Evolutionary conservation across 495 filamentous ascomycete species (phyloP).

Genomic region (Aspergillus olivimuriae): DNA sequence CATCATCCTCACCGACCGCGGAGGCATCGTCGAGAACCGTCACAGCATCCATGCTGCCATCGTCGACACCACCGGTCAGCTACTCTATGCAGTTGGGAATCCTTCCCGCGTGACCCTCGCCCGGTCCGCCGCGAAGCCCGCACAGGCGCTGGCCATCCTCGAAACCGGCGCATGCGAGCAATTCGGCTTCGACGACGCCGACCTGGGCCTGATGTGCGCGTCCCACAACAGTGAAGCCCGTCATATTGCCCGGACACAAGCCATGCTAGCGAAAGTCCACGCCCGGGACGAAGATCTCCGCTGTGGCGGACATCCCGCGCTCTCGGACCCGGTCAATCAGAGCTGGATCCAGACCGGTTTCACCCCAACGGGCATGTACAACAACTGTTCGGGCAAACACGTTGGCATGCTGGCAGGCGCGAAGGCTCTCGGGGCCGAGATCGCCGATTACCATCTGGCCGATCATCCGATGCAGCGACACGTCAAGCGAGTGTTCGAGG

Average conservation of each 20-base stretch:
- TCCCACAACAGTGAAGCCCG: conserved; percentile 39
- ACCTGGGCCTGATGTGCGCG: conserved; percentile 38
- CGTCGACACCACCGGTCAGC: conserved; percentile 20
- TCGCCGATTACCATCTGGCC: conserved; percentile 24
- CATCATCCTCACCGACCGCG: conserved; percentile 21
- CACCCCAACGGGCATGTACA: conserved; percentile 22
- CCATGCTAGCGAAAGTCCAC: conserved; percentile 25
- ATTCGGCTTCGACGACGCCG: conserved; percentile 28
- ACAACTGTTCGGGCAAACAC: conserved; percentile 39
- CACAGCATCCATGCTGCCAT: conserved; percentile 34
- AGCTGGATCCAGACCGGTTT: conserved; percentile 34
- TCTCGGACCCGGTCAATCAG: conserved; percentile 21
- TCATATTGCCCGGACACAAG: conserved; percentile 24
- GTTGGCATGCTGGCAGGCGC: conserved; percentile 34
- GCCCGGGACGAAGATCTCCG: conserved; percentile 24
- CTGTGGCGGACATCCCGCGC: conserved; percentile 31
- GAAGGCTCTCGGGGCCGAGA: conserved; percentile 21
- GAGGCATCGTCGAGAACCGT: conserved; percentile 29
- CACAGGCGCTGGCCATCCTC: conserved; percentile 30
- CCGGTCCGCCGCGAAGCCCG: conserved; percentile 38
- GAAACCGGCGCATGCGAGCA: conserved; percentile 25
- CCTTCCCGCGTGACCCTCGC: conserved; percentile 29
- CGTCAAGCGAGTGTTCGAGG: conserved; percentile 22
- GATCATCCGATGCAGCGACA: conserved; percentile 23
- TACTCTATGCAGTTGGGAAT: conserved; percentile 31